A percentile compares a stretch with the other conserved stretches of the same genome.
These are phyloP conservation scores for Penicillium sp. DNA, from an alignment of 2,329 filamentous ascomycete species.

Conservation along the genomic window DNA sequence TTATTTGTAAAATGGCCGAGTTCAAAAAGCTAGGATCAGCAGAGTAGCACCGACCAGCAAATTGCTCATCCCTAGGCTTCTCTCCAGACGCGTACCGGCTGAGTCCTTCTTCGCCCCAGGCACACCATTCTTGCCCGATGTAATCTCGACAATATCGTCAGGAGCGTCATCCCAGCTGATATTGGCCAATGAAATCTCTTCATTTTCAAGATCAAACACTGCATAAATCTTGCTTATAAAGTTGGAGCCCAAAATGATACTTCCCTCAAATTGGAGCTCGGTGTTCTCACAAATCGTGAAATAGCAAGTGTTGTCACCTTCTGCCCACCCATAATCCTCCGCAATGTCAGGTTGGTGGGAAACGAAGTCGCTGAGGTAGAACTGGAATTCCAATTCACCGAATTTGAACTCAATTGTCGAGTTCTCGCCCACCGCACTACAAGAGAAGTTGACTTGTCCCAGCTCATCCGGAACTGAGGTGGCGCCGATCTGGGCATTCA, in stretches of 20 bases:
- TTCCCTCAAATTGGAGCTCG: background rate
- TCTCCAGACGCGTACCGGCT: background rate
- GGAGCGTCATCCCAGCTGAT: background rate
- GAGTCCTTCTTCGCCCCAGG: background rate
- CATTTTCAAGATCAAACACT: slow-evolving; percentile 13
- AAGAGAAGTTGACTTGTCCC: slow-evolving; percentile 6
- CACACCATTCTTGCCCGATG: background rate
- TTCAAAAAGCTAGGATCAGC: background rate
- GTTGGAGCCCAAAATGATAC: slow-evolving; percentile 4
- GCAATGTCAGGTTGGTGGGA: background rate
- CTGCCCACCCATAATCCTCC: background rate
- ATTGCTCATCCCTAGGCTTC: background rate
- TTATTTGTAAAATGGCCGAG: background rate
- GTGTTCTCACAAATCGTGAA: background rate
- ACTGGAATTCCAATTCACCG: slow-evolving; percentile 1
- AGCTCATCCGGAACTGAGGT: background rate
- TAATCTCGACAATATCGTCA: slow-evolving; percentile 8
- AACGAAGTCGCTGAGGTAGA: background rate
- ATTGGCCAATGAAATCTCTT: slow-evolving; percentile 8
- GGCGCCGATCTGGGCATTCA: slow-evolving; percentile 1
- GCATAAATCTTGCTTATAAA: slow-evolving; percentile 1
- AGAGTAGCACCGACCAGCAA: background rate
- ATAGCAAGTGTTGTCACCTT: background rate
- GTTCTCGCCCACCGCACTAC: background rate
- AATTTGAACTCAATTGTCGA: slow-evolving; percentile 6